These are phyloP conservation scores for Saussurea involucrata DNA, from an alignment of 129 eudicot species.

Conservation along the genomic window DNA sequence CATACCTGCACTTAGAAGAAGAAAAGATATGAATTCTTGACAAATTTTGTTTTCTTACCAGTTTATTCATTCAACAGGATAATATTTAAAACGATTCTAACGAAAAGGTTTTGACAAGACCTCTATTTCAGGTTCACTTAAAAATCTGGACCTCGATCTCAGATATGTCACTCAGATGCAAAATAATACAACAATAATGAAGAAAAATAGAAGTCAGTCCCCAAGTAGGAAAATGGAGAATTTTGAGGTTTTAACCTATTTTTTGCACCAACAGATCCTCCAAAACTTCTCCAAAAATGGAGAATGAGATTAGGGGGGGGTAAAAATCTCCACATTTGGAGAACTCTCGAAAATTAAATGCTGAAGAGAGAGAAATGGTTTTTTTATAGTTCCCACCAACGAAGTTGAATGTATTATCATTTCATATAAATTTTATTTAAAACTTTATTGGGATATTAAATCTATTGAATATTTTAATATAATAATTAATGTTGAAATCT, in stretches of 20 bases:
- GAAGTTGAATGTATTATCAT: background rate
- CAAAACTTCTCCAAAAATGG: background rate
- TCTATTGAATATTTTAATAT: background rate
- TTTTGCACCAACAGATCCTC: background rate
- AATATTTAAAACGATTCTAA: background rate
- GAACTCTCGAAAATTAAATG: background rate
- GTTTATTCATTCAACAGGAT: background rate
- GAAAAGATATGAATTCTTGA: background rate
- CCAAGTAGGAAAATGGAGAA: background rate
- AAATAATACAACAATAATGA: slow-evolving; percentile 1
- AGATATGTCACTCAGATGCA: background rate
- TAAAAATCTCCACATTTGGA: background rate
- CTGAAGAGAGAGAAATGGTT: background rate
- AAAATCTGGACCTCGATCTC: background rate
- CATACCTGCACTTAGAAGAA: slow-evolving; percentile 52
- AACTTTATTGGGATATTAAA: background rate
- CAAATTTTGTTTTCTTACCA: background rate
- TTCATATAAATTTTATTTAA: background rate
- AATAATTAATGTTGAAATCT: background rate
- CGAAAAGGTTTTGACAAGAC: background rate
- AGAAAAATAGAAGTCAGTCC: background rate
- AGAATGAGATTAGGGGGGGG: background rate
- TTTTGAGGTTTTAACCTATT: background rate
- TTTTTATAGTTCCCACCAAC: background rate
- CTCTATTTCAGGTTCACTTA: background rate